Base-by-base conservation (phyloP, 805 yeast genomes). In the Candida silvicultrix region DNA sequence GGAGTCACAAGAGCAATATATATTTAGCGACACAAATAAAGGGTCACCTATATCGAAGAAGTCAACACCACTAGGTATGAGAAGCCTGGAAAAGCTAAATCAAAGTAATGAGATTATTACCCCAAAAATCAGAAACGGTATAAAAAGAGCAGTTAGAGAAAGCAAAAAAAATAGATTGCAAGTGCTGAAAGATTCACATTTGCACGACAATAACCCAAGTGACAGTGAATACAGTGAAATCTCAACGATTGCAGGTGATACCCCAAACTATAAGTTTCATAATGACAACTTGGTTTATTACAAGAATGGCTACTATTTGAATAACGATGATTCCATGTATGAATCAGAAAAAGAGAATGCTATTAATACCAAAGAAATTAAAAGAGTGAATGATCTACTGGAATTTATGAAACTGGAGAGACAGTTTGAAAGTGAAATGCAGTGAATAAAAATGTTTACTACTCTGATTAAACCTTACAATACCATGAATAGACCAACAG, bases 141-240 rank as follows among this genome's bases (percentile, higher is more conserved):
- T 59, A 31, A 59, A 59, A 25, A 49, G 44, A 15, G 60, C 55
- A 4, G 63, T 59, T 2, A 55, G 48, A 34, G 62, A 59, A 1
- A 49, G 50, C 28, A 58, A 57, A 39, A 49, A 48, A 36, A 52
- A 58, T 20, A 50, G 63, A 36, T 39, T 58, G 2, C 58, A 59
- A 15, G 44, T 50, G 2, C 34, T 59, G 38, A 55, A 49, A 41
- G 41, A 45, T 12, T 29, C 45, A 1, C 48, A 42, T 12, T 38
- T 25, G 2, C 44, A 41, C n/a, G 46, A 38, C 11, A 48, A 39
- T 14, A 56, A 55, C 29, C 21, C 51, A 5, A 49, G 51, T n/a
- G 63, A 58, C 20, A 44, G 50, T 7, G 63, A 59, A 31, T 55
- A 54, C 40, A 59, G 63, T 36, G 63, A 59, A 36, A 49, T 52